Evolutionary conservation across 2,329 filamentous ascomycete species (phyloP), one percentile per base, ranked within the genome.

Genomic region (Aureobasidium subglaciale): DNA sequence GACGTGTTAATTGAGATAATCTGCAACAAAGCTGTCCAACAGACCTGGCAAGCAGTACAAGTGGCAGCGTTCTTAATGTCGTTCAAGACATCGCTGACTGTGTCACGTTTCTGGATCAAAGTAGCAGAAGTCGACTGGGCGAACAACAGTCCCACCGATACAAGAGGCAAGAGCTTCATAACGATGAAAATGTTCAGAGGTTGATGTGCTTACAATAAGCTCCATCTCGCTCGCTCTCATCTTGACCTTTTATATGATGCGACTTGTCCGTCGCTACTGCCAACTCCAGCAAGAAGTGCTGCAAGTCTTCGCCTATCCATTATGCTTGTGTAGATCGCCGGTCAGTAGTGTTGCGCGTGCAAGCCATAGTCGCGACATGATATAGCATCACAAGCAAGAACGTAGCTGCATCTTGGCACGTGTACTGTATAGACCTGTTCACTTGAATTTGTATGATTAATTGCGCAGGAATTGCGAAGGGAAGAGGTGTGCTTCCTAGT

Each of bases 41-140:
- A 43, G 24, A 43, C 40, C 40, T 70, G 64, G 49, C 69, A 71
- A 25, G 61, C 63, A 16, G 62, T 58, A 56, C 70, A 72, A 58
- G 52, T 55, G 24, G 52, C 29, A 20, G 52, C 52, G 30, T 38
- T 42, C 34, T 56, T 46, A 35, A 50, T 56, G 13, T 42, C 43
- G 11, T 49, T 25, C 27, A 56, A n/a, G 27, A 56, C 20, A 16
- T 42, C 35, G n/a, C 45, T 37, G 27, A 56, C 32, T 5, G 46
- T 56, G 11, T 56, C 55, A 20, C 43, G 40, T 18, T 54, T 54
- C 29, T 54, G 49, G 6, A 54, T 11, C 2, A 18, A 35, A n/a
- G 27, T 54, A 13, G 38, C 37, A 55, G 22, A 29, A 13, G 20
- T 45, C 8, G 48, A 37, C 20, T 42, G 32, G 22, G 27, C 37